A percentile compares a stretch with the other conserved stretches of the same genome.
phyloP scores from a whole-genome alignment of 805 yeast species.

The Starmerella ratchasimensis region DNA sequence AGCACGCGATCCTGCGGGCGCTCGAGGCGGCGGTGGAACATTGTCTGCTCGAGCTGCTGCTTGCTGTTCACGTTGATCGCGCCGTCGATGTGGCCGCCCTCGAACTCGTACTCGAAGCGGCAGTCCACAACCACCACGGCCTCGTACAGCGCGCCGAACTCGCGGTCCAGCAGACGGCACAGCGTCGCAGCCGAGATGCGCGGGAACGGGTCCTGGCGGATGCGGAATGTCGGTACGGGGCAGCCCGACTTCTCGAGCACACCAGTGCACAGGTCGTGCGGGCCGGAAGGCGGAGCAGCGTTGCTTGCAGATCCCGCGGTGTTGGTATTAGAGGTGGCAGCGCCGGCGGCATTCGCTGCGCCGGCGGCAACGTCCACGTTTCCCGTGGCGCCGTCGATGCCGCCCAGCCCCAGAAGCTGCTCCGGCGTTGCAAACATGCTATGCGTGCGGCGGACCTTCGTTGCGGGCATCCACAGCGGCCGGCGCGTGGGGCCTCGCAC shows the following conservation, averaged over 20 bases:
- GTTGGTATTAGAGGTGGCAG: no score
- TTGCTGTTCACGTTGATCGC: constrained; percentile 68
- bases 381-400: background rate
- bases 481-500: no score
- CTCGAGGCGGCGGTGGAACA: constrained; percentile 26
- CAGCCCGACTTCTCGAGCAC: constrained; percentile 18
- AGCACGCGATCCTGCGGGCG: constrained; percentile 30
- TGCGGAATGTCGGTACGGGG: constrained; percentile 31
- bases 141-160: constrained; percentile 39
- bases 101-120: constrained; percentile 80
- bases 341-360: no score
- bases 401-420: constrained; percentile 31
- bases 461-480: constrained; percentile 9
- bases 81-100: constrained; percentile 82
- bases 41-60: constrained; percentile 46
- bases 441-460: constrained; percentile 45
- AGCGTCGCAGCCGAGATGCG: constrained; percentile 49
- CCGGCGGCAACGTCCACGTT: no score
- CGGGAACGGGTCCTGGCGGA: constrained; percentile 50
- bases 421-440: constrained; percentile 53
- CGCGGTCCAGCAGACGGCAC: constrained; percentile 44
- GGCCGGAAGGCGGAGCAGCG: no score
- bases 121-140: constrained; percentile 63
- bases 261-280: no score
- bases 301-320: constrained; percentile 1